Evolutionary conservation across 768 basidiomycete species (phyloP).

Genomic region (Candolleomyces aberdarensis): DNA sequence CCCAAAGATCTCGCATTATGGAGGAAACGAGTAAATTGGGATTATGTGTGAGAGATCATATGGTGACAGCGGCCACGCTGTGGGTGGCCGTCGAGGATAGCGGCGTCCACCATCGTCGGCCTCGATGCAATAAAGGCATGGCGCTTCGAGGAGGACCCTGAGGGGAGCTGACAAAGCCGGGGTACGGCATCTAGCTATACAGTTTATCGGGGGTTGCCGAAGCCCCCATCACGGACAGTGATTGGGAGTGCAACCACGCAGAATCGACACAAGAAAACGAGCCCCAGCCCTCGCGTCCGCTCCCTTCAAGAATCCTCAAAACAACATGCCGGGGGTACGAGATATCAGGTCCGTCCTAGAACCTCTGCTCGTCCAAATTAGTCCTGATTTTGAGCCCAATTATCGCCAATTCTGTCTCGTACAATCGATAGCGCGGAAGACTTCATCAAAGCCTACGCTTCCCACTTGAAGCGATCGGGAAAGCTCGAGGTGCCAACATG

Average conservation of each 20-base stretch:
- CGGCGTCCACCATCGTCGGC: neutral
- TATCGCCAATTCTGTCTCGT: constrained; percentile 16
- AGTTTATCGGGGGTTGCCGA: constrained; percentile 24
- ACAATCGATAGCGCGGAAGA: constrained; percentile 69
- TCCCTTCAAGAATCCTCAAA: constrained; percentile 43
- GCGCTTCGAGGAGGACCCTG: neutral
- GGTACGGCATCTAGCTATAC: neutral
- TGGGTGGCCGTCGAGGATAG: neutral
- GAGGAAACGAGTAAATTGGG: neutral
- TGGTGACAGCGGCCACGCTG: neutral
- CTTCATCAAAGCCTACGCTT: constrained; percentile 92
- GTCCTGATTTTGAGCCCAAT: constrained; percentile 6
- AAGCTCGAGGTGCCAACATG: constrained; percentile 99
- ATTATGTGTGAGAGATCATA: neutral
- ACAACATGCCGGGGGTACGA: constrained; percentile 79
- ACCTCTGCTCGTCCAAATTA: constrained; percentile 10
- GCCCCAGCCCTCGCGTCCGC: constrained; percentile 35
- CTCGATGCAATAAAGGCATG: neutral
- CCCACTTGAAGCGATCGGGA: constrained; percentile 96
- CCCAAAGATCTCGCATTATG: neutral
- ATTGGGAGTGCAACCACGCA: constrained; percentile 17
- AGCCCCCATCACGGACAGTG: constrained; percentile 24
- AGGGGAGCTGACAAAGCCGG: neutral
- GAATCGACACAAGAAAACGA: constrained; percentile 39
- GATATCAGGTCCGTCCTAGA: constrained; percentile 58